A percentile compares a stretch with the other conserved stretches of the same genome.
These are phyloP conservation scores for Psilocybe sp. DNA, from an alignment of 768 basidiomycete genomes.

Conservation along the genomic window DNA sequence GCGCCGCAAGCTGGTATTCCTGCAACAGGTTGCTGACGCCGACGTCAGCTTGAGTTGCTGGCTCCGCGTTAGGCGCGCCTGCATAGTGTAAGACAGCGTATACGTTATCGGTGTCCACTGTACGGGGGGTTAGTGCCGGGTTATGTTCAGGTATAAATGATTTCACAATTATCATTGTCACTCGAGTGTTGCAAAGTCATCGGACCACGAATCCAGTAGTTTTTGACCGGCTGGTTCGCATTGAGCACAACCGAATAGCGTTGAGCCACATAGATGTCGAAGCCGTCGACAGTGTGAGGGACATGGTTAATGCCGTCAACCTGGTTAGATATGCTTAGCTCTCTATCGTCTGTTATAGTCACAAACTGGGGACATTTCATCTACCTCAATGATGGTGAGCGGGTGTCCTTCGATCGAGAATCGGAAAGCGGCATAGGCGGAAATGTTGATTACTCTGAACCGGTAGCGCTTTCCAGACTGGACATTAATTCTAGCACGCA, in stretches of 20 bases:
- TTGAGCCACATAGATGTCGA: slow-evolving; percentile 28
- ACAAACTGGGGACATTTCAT: too few relatives aligned
- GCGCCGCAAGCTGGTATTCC: slow-evolving; percentile 8
- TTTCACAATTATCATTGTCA: slow-evolving; percentile 29
- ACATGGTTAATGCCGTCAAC: slow-evolving; percentile 38
- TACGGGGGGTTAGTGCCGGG: background rate
- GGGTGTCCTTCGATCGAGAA: slow-evolving; percentile 43
- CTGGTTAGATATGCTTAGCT: too few relatives aligned
- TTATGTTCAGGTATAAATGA: background rate
- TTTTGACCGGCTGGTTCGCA: slow-evolving; percentile 1
- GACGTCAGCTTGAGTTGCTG: slow-evolving; percentile 24
- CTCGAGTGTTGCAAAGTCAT: slow-evolving; percentile 29
- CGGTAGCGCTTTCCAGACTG: slow-evolving; percentile 34
- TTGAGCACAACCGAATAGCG: slow-evolving; percentile 4
- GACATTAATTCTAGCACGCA: slow-evolving; percentile 35
- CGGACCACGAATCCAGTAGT: slow-evolving; percentile 12
- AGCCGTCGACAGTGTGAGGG: slow-evolving; percentile 37
- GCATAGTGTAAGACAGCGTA: slow-evolving; percentile 37
- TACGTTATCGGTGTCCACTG: slow-evolving; percentile 18
- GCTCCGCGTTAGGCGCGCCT: slow-evolving; percentile 32
- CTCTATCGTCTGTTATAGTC: too few relatives aligned
- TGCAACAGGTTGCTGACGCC: slow-evolving; percentile 18
- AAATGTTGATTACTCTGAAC: slow-evolving; percentile 41
- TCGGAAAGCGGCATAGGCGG: slow-evolving; percentile 38
- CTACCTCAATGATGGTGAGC: slow-evolving; percentile 37